phyloP scores from a whole-genome alignment of 805 yeast species.

The Saccharomycopsis synnaedendra region DNA sequence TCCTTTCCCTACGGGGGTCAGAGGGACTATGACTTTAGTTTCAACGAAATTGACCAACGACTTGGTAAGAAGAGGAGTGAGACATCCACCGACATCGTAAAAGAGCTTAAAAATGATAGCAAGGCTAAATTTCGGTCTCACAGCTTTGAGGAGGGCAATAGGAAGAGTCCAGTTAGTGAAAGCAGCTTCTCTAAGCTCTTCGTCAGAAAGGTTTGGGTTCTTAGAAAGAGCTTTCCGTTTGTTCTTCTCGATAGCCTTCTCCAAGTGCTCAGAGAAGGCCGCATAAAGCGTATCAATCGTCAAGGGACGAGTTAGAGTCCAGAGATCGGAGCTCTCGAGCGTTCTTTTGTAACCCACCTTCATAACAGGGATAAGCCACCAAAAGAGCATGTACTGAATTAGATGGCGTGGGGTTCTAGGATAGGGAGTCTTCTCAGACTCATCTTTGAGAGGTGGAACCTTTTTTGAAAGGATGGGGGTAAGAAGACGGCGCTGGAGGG shows the following conservation, averaged over 20 bases:
- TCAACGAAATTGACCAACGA: conserved; percentile 45
- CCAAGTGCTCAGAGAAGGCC: conserved; percentile 26
- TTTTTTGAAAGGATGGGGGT: conserved; percentile 18
- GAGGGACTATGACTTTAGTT: conserved; percentile 21
- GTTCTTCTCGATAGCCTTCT: conserved; percentile 23
- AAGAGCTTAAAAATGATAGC: conserved; percentile 30
- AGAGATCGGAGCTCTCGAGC: conserved; percentile 52
- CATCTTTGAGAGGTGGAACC: conserved; percentile 28
- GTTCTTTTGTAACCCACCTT: conserved; percentile 63
- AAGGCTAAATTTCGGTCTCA: conserved; percentile 31
- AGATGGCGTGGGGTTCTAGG: conserved; percentile 29
- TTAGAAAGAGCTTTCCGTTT: conserved; percentile 22
- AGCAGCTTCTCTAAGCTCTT: conserved; percentile 29
- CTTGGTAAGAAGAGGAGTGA: conserved; percentile 45
- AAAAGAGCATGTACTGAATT: conserved; percentile 37
- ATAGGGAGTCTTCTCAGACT: conserved; percentile 30
- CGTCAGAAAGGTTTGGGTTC: conserved; percentile 26
- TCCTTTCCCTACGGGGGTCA: conserved; percentile 25
- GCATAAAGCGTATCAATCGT: conserved; percentile 29
- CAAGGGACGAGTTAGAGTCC: conserved; percentile 30
- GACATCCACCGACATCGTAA: conserved; percentile 35
- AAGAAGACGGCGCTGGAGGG: conserved; percentile 8
- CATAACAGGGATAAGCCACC: conserved; percentile 62
- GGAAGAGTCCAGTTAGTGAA: conserved; percentile 26
- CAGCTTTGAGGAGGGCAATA: conserved; percentile 39